These are phyloP conservation scores for Barbarea vulgaris DNA, from an alignment of 345 rosid genomes.

Conservation along the genomic window DNA sequence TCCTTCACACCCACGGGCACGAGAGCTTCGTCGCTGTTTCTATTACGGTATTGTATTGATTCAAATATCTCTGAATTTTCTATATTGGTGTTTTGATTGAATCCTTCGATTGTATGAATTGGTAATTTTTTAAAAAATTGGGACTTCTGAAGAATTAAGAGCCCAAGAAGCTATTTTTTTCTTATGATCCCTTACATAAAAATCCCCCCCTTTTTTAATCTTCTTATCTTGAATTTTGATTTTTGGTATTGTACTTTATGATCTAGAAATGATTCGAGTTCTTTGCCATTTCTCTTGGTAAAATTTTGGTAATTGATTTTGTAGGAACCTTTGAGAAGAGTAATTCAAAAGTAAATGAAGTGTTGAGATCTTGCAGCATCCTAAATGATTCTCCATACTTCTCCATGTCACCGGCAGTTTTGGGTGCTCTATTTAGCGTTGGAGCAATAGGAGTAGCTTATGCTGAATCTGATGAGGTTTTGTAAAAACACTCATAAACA, in stretches of 20 bases:
- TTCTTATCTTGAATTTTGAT: background rate
- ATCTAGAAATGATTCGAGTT: background rate
- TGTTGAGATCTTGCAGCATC: conserved; percentile 33
- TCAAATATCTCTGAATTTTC: background rate
- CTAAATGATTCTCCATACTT: conserved; percentile 22
- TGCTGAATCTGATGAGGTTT: conserved; percentile 77
- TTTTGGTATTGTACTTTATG: background rate
- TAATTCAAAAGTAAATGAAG: conserved; percentile 17
- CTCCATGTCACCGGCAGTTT: conserved; percentile 48
- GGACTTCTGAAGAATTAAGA: background rate
- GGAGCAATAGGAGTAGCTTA: conserved; percentile 59
- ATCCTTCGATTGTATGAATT: background rate
- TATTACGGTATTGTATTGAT: conserved; percentile 30
- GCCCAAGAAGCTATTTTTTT: background rate
- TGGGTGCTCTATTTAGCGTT: conserved; percentile 58
- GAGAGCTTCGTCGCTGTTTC: conserved; percentile 35
- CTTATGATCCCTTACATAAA: background rate
- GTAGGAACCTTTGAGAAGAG: conserved; percentile 45
- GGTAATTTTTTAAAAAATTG: background rate
- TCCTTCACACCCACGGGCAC: conserved; percentile 36
- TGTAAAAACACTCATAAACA: background rate
- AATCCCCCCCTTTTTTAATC: background rate
- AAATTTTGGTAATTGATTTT: background rate
- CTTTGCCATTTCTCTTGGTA: background rate
- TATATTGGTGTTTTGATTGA: background rate